These are phyloP conservation scores for Kluyveromyces nonfermentans DNA, from an alignment of 805 yeast genomes.

Conservation along the genomic window DNA sequence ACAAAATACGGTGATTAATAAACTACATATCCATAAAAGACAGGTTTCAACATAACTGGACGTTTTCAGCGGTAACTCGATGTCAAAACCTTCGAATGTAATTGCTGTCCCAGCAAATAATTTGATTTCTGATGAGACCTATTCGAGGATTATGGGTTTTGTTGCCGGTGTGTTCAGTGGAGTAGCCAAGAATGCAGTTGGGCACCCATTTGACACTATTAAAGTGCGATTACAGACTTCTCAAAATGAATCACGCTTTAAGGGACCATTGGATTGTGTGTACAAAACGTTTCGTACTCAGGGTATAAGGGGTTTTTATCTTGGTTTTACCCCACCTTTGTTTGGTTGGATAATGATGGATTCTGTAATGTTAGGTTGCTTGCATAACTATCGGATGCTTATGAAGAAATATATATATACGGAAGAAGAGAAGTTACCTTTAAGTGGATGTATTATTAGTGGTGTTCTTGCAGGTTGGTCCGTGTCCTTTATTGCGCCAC, in stretches of 20 bases:
- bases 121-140: conserved; percentile 15
- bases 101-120: conserved; percentile 4
- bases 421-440: conserved; percentile 55
- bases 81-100: conserved; percentile 3
- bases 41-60: no score
- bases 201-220: conserved; percentile 89
- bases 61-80: no score
- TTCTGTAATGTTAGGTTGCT: conserved; percentile 78
- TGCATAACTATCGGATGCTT: conserved; percentile 64
- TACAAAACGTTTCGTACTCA: conserved; percentile 61
- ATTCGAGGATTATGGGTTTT: conserved; percentile 48
- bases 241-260: conserved; percentile 52
- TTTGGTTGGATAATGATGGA: conserved; percentile 95
- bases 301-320: conserved; percentile 71
- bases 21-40: background rate
- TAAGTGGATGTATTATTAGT: conserved; percentile 66
- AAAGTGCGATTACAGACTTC: conserved; percentile 78
- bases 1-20: background rate
- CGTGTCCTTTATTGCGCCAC: conserved; percentile 92
- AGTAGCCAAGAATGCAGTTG: conserved; percentile 77
- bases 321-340: conserved; percentile 89
- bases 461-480: conserved; percentile 82
- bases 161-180: conserved; percentile 87
- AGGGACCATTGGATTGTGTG: conserved; percentile 77
- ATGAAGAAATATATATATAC: conserved; percentile 55